These are phyloP conservation scores for Ustilago shanxiensis DNA, from an alignment of 1,284 basidiomycete genomes.

Conservation along the genomic window DNA sequence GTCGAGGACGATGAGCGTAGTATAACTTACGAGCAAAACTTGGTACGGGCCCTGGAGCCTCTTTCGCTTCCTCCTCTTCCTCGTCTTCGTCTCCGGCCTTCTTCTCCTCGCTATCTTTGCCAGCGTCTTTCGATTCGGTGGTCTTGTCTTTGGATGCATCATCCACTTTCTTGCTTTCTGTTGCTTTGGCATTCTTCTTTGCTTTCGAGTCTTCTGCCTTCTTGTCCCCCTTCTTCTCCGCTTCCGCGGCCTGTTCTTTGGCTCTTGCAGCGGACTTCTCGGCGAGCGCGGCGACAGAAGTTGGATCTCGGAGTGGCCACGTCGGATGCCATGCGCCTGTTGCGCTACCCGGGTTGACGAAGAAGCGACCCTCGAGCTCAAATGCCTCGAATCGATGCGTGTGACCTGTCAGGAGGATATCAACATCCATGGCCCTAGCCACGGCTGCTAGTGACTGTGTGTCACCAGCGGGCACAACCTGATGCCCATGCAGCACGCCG, in stretches of 20 bases:
- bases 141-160: constrained; percentile 34
- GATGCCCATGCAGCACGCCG: constrained; percentile 94
- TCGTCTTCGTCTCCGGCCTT: constrained; percentile 13
- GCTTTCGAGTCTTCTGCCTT: constrained; percentile 26
- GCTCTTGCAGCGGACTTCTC: constrained; percentile 30
- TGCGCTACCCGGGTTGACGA: constrained; percentile 94
- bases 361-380: constrained; percentile 90
- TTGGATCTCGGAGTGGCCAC: constrained; percentile 72
- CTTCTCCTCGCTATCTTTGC: constrained; percentile 11
- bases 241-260: constrained; percentile 20
- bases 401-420: constrained; percentile 91
- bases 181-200: constrained; percentile 26
- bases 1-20: neutral
- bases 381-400: constrained; percentile 97
- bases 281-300: constrained; percentile 25
- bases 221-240: constrained; percentile 32
- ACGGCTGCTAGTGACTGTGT: constrained; percentile 86
- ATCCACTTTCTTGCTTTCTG: constrained; percentile 28
- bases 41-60: constrained; percentile 52
- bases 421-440: constrained; percentile 93
- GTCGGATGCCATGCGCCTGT: constrained; percentile 84
- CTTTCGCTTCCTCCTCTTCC: constrained; percentile 40
- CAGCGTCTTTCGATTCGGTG: constrained; percentile 26
- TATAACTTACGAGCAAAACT: constrained; percentile 60
- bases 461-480: constrained; percentile 91